Percentiles rank a stretch among this genome's conserved stretches.
These are phyloP conservation scores for Iberis amara DNA, from an alignment of 441 rosid genomes.

Conservation along the genomic window DNA sequence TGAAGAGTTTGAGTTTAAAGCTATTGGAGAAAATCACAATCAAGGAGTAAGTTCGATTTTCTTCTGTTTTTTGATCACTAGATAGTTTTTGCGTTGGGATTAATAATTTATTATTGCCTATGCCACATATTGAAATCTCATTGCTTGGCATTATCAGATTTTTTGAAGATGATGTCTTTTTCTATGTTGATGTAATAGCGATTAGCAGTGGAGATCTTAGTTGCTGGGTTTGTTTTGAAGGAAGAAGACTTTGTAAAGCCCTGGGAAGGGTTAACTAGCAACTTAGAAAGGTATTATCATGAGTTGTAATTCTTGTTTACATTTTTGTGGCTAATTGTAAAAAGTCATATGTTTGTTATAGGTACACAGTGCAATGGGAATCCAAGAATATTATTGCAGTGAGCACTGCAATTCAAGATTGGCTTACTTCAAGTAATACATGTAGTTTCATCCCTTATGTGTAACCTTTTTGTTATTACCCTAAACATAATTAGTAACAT, in stretches of 20 bases:
- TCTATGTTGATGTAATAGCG: slow-evolving; percentile 42
- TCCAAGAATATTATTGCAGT: slow-evolving; percentile 69
- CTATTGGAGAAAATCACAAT: slow-evolving; percentile 57
- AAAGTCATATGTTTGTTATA: slow-evolving; percentile 16
- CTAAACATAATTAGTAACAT: slow-evolving; percentile 8
- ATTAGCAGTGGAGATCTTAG: slow-evolving; percentile 68
- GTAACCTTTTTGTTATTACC: slow-evolving; percentile 6
- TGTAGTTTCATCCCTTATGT: slow-evolving; percentile 23
- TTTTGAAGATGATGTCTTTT: not conserved
- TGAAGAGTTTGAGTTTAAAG: slow-evolving; percentile 74
- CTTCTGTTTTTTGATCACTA: slow-evolving; percentile 1
- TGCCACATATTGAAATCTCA: not conserved
- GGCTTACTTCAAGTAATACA: slow-evolving; percentile 82
- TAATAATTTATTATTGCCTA: not conserved
- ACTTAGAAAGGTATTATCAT: slow-evolving; percentile 57
- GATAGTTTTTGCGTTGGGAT: not conserved
- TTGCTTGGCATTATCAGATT: not conserved
- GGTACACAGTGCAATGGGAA: slow-evolving; percentile 89
- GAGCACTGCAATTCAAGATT: slow-evolving; percentile 87
- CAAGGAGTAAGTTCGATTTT: slow-evolving; percentile 58
- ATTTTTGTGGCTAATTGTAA: not conserved
- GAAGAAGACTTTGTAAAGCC: slow-evolving; percentile 65
- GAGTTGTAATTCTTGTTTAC: not conserved
- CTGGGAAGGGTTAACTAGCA: slow-evolving; percentile 72
- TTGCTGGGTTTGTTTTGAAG: slow-evolving; percentile 67